Conservation (phyloP, 805 yeast genomes). For the Nakazawaea pomicola region DNA sequence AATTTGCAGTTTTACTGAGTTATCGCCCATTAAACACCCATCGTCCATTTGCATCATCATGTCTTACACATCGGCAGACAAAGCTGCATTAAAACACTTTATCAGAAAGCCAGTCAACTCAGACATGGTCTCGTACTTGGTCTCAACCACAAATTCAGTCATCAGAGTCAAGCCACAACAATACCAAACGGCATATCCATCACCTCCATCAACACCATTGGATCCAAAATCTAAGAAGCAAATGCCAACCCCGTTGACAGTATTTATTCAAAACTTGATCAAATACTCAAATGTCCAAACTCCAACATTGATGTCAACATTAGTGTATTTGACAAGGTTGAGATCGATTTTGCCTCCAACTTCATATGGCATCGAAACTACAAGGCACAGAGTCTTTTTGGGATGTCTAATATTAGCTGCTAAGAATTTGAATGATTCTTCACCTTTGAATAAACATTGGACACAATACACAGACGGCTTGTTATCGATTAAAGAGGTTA, state of each 20-base stretch:
- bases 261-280: constrained; percentile 70
- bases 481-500: constrained; percentile 70
- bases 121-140: constrained; percentile 56
- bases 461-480: constrained; percentile 87
- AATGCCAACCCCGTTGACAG: constrained; percentile 39
- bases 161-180: constrained; percentile 41
- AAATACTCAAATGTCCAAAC: constrained; percentile 87
- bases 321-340: constrained; percentile 76
- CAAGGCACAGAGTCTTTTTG: constrained; percentile 87
- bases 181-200: constrained; percentile 27
- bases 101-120: constrained; percentile 49
- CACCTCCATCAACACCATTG: constrained; percentile 36
- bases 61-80: constrained; percentile 23
- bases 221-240: constrained; percentile 14
- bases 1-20: too few species aligned
- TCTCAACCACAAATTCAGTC: constrained; percentile 52
- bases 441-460: constrained; percentile 97
- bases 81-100: constrained; percentile 47
- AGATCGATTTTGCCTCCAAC: constrained; percentile 76
- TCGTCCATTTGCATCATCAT: not conserved
- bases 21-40: too few species aligned
- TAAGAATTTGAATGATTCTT: constrained; percentile 85
- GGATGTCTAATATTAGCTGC: constrained; percentile 92
- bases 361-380: constrained; percentile 88
- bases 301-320: constrained; percentile 89